Evolutionary conservation across 1,284 basidiomycete species (phyloP).

Genomic region (Chondrostereum purpureum): DNA sequence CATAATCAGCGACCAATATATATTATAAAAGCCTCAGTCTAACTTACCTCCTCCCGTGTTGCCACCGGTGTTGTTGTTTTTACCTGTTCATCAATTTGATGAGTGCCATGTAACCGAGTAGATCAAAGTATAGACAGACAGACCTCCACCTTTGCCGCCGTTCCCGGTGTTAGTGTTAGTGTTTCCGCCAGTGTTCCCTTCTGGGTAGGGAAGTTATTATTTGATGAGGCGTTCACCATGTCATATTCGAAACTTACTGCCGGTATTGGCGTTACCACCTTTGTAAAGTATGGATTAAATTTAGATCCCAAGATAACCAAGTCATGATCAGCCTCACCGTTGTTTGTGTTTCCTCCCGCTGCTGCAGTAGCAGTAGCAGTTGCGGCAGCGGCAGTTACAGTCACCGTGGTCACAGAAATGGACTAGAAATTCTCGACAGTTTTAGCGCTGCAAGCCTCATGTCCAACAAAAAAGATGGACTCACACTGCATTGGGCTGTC

Average conservation of each 20-base stretch:
- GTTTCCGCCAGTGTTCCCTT: not conserved
- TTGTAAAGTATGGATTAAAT: too few relatives aligned
- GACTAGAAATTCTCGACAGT: not conserved
- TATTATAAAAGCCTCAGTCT: too few relatives aligned
- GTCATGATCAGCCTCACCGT: too few relatives aligned
- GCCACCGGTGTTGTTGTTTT: not conserved
- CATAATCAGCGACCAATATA: too few relatives aligned
- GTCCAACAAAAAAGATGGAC: not conserved
- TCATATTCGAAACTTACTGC: too few relatives aligned
- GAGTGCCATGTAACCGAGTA: too few relatives aligned
- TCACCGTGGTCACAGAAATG: not conserved
- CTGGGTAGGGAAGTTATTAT: too few relatives aligned
- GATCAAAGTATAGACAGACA: not conserved
- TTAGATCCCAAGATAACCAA: too few relatives aligned
- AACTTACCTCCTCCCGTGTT: too few relatives aligned
- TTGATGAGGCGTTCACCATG: too few relatives aligned
- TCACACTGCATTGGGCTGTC: not conserved
- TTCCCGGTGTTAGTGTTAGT: not conserved
- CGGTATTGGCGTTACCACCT: too few relatives aligned
- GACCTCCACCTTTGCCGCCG: too few relatives aligned
- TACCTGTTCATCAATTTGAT: not conserved
- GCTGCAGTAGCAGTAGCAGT: not conserved
- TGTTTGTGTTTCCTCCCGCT: not conserved
- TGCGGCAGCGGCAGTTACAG: not conserved
- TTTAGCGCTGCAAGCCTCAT: not conserved